Evolutionary conservation across 148 eudicot genomes (phyloP), one percentile per base, ranked within the genome.

Genomic region (Camellia lanceoleosa): DNA sequence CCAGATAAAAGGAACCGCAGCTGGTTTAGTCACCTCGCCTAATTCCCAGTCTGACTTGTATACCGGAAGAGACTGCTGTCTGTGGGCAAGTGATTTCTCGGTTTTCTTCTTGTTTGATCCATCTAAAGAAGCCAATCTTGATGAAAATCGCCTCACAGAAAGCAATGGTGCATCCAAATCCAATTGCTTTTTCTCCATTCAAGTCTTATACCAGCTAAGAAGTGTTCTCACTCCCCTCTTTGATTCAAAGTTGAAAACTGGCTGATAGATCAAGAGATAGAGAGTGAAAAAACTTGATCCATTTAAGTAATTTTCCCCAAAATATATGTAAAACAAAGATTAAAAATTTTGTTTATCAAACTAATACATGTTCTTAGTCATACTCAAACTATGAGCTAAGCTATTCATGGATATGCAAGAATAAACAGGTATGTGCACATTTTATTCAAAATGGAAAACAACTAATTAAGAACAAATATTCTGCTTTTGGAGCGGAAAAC

Each of bases 1-100:
- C 93, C 93, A 90, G 19, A 46, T 3, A 73, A 90, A 90, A 3
- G 93, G 93, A 44, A 90, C 89, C 0, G 93, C 80, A 5, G 81
- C 90, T 13, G 91, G 93, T 81, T 89, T 84, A 11, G 84, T 62
- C 43, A 89, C 88, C 77, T 90, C 88, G 7, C 55, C 82, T 42
- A 79, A 38, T 19, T 83, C 87, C 87, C 78, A 73, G 41, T 80
- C 79, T 20, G 86, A 82, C 82, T 71, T 80, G 18, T 41, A 51
- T 5, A 63, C 2, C 44, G 84, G 88, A 60, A 80, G 87, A 81
- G 91, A 87, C 3, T 82, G 78, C 62, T 80, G 84, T 46, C 83
- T 64, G 51, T 7, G 67, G 23, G 84, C 66, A 11, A 44, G 54
- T 20, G 82, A 62, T 44, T 78, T 77, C 67, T 79, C 83, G 3